A percentile compares a stretch with the other conserved stretches of the same genome.
These are phyloP conservation scores for Moesziomyces globuligerus DNA, from an alignment of 1,284 basidiomycete species.

Conservation along the genomic window DNA sequence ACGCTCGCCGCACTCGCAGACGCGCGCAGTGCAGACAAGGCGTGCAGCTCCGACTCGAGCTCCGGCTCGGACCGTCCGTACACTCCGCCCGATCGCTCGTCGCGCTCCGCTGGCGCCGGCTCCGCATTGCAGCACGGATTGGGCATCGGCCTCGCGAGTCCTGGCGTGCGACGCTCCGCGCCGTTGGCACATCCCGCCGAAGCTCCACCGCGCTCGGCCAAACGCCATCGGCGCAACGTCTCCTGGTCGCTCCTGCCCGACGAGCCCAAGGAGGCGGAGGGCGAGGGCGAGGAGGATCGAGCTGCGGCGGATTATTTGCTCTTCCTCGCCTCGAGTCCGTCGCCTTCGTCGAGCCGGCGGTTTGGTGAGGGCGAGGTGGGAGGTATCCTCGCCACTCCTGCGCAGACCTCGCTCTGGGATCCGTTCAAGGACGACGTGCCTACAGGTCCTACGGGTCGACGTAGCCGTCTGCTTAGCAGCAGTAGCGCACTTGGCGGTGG, in stretches of 20 bases:
- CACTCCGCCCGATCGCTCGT: too few species aligned
- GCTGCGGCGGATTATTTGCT: conserved; percentile 42
- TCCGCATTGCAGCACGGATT: conserved; percentile 4
- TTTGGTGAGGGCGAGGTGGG: conserved; percentile 4
- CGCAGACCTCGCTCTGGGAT: conserved; percentile 41
- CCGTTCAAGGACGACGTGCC: conserved; percentile 22
- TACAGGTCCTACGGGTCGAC: conserved; percentile 6
- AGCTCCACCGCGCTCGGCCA: too few species aligned
- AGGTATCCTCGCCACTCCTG: conserved; percentile 30
- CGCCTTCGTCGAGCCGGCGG: conserved; percentile 31
- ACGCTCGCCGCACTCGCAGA: conserved; percentile 37
- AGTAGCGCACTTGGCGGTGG: too few species aligned
- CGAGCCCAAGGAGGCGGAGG: conserved; percentile 3
- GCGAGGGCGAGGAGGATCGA: conserved; percentile 16
- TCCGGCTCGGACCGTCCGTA: conserved; percentile 21
- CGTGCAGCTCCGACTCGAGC: conserved; percentile 23
- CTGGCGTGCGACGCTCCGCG: conserved; percentile 7
- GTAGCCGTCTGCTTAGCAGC: conserved; percentile 10
- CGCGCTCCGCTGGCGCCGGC: too few species aligned
- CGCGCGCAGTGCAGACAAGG: conserved; percentile 8
- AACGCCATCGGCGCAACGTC: conserved; percentile 33
- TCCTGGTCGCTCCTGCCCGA: conserved; percentile 18
- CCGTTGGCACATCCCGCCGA: conserved; percentile 13
- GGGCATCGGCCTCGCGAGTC: conserved; percentile 21
- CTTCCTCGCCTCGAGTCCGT: conserved; percentile 32